Evolutionary conservation across 1,284 basidiomycete genomes (phyloP), one percentile per base, ranked within the genome.

Genomic region (Moniliella sp.): DNA sequence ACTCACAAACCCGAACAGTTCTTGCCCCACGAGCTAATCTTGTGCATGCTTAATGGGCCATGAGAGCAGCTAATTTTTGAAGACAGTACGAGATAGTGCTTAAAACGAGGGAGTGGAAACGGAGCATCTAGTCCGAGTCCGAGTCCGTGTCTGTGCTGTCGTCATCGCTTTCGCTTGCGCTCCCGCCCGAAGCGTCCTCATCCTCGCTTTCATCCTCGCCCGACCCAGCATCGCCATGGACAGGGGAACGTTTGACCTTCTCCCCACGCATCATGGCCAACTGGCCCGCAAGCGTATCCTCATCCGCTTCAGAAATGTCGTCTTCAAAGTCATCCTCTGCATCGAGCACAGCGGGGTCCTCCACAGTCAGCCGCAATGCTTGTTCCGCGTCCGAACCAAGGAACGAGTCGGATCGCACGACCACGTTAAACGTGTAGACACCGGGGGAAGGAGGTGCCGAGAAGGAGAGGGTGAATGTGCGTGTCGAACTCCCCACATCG

Each of bases 261-360:
- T 76, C 78, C 4, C 91, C 91, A 33, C 81, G 75, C 82, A 99
- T 88, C 31, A 76, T 71, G 2, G 88, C 86, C 84, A 97, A 93
- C 67, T 99, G 91, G 3, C 91, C 91, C 2, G 86, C 91, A 28
- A 97, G 66, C 26, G 39, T 43, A 27, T 58, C 56, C 33, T 59
- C 56, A 19, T 59, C 56, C 0, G 56, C 54, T 17, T 59, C 56
- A 13, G 45, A 48, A 27, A 59, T 59, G n/a, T 59, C 50, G 31
- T 59, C 55, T 33, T 45, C 35, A 8, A 30, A 42, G 5, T 26
- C 32, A 8, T 23, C 31, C 10, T 27, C n/a, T n/a, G n/a, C 34
- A 15, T 48, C 52, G 7, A 43, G 67, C 71, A 34, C 59, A 78
- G 78, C 56, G 69, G 69, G 46, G 84, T 71, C 46, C 7, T 81